Evolutionary conservation across 1,284 basidiomycete species (phyloP).

Genomic region (Pseudozyma sp.): DNA sequence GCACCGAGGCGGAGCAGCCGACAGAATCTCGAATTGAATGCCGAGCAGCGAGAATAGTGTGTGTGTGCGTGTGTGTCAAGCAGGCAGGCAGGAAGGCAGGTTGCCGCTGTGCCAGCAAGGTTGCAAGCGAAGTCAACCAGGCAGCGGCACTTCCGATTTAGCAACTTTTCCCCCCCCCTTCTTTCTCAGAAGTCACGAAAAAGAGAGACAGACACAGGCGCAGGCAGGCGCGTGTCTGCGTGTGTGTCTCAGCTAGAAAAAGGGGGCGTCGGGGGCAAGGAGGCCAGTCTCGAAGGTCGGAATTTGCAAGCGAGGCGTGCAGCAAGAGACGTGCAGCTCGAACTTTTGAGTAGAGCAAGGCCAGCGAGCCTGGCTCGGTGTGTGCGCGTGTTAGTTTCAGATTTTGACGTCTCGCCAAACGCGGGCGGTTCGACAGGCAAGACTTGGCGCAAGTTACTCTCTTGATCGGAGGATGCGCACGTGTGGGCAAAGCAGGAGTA

Average conservation of each 20-base stretch:
- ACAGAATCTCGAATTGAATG: conserved; percentile 1
- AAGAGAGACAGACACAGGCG: background rate
- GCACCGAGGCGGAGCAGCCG: conserved; percentile 2
- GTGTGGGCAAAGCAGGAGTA: too few species aligned
- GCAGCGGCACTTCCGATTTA: too few species aligned
- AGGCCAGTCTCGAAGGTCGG: background rate
- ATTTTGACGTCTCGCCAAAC: too few species aligned
- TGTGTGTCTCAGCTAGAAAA: conserved; percentile 1
- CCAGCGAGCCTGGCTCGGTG: background rate
- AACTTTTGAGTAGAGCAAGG: too few species aligned
- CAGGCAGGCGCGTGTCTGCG: conserved; percentile 5
- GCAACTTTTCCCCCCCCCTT: background rate
- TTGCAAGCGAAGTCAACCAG: too few species aligned
- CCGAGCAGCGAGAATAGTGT: background rate
- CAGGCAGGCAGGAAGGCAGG: background rate
- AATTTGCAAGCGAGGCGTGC: conserved; percentile 14
- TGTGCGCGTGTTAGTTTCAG: background rate
- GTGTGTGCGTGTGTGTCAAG: conserved; percentile 1
- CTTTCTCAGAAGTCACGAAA: conserved; percentile 2
- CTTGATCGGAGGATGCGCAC: too few species aligned
- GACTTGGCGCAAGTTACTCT: too few species aligned
- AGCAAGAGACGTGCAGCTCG: too few species aligned
- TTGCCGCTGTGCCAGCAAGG: too few species aligned
- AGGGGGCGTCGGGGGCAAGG: background rate
- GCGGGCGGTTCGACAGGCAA: too few species aligned